Percentiles rank a stretch among this genome's conserved stretches.
Conservation (phyloP, 371 early-diverging fungal genomes). For the Ordospora pajunii region DNA sequence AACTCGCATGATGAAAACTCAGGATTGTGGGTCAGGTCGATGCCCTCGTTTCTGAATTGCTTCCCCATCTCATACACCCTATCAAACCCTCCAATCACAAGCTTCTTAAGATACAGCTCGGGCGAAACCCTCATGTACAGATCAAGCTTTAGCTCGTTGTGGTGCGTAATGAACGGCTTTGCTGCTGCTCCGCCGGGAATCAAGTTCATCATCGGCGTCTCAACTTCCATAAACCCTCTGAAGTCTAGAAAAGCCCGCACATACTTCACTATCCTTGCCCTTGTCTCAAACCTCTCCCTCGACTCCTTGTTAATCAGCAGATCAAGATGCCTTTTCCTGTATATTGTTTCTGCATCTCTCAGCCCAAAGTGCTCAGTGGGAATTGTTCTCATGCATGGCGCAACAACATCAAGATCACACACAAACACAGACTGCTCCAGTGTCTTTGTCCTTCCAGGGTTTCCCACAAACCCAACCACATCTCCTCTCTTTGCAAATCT, state of each 20-base stretch:
- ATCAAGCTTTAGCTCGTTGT: constrained; percentile 94
- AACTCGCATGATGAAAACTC: constrained; percentile 98
- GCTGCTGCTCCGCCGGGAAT: constrained; percentile 98
- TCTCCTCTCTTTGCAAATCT: constrained; percentile 79
- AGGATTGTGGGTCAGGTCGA: constrained; percentile 98
- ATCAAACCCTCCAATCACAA: constrained; percentile 94
- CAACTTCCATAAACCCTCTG: constrained; percentile 91
- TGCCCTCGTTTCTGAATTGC: constrained; percentile 98
- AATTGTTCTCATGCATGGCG: constrained; percentile 88
- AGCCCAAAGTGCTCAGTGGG: constrained; percentile 89
- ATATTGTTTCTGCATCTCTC: constrained; percentile 80
- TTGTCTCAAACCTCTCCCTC: constrained; percentile 77
- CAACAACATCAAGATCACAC: constrained; percentile 70
- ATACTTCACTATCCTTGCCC: constrained; percentile 82
- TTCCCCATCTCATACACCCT: constrained; percentile 98
- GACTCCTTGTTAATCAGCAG: constrained; percentile 91
- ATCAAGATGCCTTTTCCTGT: constrained; percentile 95
- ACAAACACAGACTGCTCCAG: constrained; percentile 93
- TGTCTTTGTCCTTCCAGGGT: constrained; percentile 78
- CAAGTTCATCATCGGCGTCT: constrained; percentile 99
- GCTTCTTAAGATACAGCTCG: constrained; percentile 90
- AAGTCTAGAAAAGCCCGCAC: constrained; percentile 82
- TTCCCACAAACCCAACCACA: constrained; percentile 85
- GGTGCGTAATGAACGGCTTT: constrained; percentile 95
- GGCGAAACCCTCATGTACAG: constrained; percentile 96